Evolutionary conservation across 495 filamentous ascomycete genomes (phyloP).

Genomic region (Penicillium malachiteum): DNA sequence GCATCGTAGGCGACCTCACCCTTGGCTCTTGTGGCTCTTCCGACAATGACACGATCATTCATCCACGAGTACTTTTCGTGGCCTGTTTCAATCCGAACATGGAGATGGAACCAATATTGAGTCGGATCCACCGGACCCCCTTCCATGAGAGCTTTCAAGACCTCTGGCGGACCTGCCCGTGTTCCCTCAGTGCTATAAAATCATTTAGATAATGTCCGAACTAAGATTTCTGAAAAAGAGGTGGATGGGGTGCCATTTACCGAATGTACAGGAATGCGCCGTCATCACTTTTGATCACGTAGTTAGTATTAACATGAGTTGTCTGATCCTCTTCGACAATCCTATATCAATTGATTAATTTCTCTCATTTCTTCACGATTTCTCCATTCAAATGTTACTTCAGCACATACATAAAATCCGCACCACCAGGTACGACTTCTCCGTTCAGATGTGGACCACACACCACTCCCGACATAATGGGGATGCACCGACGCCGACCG

Average conservation of each 20-base stretch:
- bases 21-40: constrained; percentile 26
- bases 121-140: constrained; percentile 26
- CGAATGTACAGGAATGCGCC: constrained; percentile 30
- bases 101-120: constrained; percentile 34
- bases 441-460: constrained; percentile 25
- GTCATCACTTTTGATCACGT: constrained; percentile 31
- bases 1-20: constrained; percentile 33
- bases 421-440: constrained; percentile 30
- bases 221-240: neutral
- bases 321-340: constrained; percentile 29
- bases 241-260: constrained; percentile 7
- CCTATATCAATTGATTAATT: constrained; percentile 9
- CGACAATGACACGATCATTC: constrained; percentile 34
- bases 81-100: constrained; percentile 31
- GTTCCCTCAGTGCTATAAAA: constrained; percentile 27
- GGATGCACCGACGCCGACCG: constrained; percentile 31
- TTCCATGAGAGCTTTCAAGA: constrained; percentile 30
- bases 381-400: too few relatives aligned
- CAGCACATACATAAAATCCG: constrained; percentile 29
- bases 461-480: constrained; percentile 26
- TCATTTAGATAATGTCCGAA: neutral
- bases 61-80: constrained; percentile 36
- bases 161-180: constrained; percentile 27
- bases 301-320: constrained; percentile 32
- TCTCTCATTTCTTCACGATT: neutral